These are phyloP conservation scores for Zygoascus biomembranicola DNA, from an alignment of 805 yeast species.

Conservation along the genomic window DNA sequence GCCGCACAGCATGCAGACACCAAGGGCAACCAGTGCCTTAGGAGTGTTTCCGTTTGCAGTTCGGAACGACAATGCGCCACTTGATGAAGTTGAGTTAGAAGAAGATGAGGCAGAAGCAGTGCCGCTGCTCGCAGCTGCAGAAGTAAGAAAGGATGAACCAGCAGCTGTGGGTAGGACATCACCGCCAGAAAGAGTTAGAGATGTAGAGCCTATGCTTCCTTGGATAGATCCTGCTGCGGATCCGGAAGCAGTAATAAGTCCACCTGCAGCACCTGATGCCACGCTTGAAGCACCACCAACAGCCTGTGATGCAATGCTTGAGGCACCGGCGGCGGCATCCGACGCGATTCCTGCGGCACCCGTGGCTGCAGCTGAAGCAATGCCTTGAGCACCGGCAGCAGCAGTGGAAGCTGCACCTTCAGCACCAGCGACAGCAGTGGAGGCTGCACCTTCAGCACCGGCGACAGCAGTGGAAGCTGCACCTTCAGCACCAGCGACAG, in stretches of 20 bases:
- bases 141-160: conserved; percentile 7
- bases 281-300: background rate
- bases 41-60: background rate
- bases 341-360: conserved; percentile 6
- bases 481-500: conserved; percentile 7
- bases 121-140: conserved; percentile 6
- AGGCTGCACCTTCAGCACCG: conserved; percentile 28
- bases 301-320: background rate
- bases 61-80: background rate
- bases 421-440: conserved; percentile 9
- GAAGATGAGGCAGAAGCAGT: conserved; percentile 6
- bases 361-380: conserved; percentile 12
- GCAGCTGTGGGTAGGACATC: conserved; percentile 8
- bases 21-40: background rate
- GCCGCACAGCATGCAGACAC: background rate
- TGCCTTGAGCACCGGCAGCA: conserved; percentile 4
- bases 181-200: background rate
- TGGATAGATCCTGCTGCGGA: conserved; percentile 6
- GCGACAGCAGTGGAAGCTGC: conserved; percentile 16
- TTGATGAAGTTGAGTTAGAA: background rate
- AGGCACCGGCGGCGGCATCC: conserved; percentile 1
- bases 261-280: conserved; percentile 2
- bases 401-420: conserved; percentile 15
- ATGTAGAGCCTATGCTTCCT: background rate
- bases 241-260: conserved; percentile 2